These are phyloP conservation scores for Hypoxylon sp. DNA, from an alignment of 2,329 filamentous ascomycete genomes.

Conservation along the genomic window DNA sequence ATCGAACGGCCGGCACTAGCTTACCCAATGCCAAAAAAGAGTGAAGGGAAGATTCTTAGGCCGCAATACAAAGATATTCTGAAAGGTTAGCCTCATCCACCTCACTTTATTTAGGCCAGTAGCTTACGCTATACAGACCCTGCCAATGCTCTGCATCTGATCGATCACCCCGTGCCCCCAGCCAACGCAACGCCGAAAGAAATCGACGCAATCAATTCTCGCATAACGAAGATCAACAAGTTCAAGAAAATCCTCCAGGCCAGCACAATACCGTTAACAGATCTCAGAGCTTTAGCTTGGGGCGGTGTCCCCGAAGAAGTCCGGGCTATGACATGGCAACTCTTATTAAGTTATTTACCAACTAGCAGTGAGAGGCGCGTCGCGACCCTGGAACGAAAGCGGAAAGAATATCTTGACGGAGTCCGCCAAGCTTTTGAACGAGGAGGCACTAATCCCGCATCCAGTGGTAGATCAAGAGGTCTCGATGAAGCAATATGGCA, in stretches of 20 bases:
- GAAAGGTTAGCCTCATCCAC: constrained; percentile 63
- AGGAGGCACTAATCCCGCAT: constrained; percentile 63
- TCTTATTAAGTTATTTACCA: constrained; percentile 93
- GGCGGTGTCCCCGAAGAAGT: constrained; percentile 95
- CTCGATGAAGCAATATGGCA: constrained; percentile 99
- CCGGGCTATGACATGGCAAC: constrained; percentile 98
- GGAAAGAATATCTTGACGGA: constrained; percentile 96
- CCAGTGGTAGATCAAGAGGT: constrained; percentile 69
- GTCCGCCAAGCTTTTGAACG: constrained; percentile 80
- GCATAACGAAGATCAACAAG: constrained; percentile 96
- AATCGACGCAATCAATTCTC: constrained; percentile 84
- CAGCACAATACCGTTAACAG: constrained; percentile 86
- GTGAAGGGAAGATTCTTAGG: constrained; percentile 92
- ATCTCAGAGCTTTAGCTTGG: constrained; percentile 90
- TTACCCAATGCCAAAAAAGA: constrained; percentile 90
- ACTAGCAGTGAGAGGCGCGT: constrained; percentile 96
- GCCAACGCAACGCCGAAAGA: constrained; percentile 84
- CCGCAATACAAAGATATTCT: constrained; percentile 99
- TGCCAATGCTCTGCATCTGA: constrained; percentile 93
- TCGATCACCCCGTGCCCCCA: constrained; percentile 84
- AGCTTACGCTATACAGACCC: constrained; percentile 67
- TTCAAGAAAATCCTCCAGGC: constrained; percentile 97
- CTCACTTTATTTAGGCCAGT: neutral
- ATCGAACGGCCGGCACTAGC: constrained; percentile 85
- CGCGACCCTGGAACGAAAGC: constrained; percentile 89